Evolutionary conservation across 352 stramenopile species (phyloP).

Genomic region (Phytophthora cajani): DNA sequence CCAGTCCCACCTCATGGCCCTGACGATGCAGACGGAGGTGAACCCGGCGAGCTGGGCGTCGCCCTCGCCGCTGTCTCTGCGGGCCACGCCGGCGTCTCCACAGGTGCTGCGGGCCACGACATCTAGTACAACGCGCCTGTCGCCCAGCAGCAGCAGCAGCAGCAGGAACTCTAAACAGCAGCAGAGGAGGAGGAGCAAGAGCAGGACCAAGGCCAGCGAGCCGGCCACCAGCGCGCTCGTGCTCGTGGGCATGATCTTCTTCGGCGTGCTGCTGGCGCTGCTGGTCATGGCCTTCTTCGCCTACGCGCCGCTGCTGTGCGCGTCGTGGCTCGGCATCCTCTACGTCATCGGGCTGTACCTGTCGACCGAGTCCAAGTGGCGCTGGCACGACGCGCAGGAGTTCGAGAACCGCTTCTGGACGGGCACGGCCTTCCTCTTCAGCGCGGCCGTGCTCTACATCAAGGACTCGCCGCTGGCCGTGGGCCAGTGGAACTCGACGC

Average conservation of each 20-base stretch:
- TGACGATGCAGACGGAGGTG: slow-evolving; percentile 43
- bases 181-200: background rate
- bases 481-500: slow-evolving; percentile 69
- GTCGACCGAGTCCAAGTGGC: slow-evolving; percentile 85
- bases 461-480: slow-evolving; percentile 93
- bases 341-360: slow-evolving; percentile 86
- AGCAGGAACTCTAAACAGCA: background rate
- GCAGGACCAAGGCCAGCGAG: slow-evolving; percentile 41
- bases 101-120: slow-evolving; percentile 4
- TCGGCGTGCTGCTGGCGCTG: slow-evolving; percentile 64
- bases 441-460: slow-evolving; percentile 93
- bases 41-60: slow-evolving; percentile 31
- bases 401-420: slow-evolving; percentile 99
- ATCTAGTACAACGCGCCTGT: background rate
- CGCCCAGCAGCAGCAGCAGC: slow-evolving; percentile 2
- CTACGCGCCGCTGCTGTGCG: slow-evolving; percentile 80
- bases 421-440: slow-evolving; percentile 93
- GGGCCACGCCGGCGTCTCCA: slow-evolving; percentile 20
- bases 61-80: slow-evolving; percentile 31
- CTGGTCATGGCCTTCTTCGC: slow-evolving; percentile 85
- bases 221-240: slow-evolving; percentile 68
- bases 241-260: slow-evolving; percentile 75
- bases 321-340: slow-evolving; percentile 81
- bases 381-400: slow-evolving; percentile 91
- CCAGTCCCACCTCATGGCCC: slow-evolving; percentile 25